These are phyloP conservation scores for Platanthera guangdongensis DNA, from an alignment of 106 monocot species.

Conservation along the genomic window DNA sequence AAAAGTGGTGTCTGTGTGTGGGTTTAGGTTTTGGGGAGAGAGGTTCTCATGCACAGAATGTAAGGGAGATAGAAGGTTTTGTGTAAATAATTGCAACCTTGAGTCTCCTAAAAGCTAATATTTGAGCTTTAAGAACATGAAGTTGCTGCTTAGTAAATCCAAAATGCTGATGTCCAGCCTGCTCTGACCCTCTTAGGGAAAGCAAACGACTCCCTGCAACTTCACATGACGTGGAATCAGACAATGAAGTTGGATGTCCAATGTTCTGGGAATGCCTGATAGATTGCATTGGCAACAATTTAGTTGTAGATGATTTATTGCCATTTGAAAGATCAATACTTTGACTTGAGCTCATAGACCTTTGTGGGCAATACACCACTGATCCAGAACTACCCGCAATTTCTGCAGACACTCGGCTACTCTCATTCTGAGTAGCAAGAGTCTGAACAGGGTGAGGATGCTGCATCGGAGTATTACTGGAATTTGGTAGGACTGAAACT, in stretches of 20 bases:
- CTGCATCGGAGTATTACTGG: constrained; percentile 35
- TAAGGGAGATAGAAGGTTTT: background rate
- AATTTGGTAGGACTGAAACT: constrained; percentile 9
- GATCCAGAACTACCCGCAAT: constrained; percentile 20
- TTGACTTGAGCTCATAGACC: constrained; percentile 32
- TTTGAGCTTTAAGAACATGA: constrained; percentile 96
- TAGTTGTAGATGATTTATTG: constrained; percentile 27
- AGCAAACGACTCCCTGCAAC: constrained; percentile 16
- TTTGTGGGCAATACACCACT: constrained; percentile 32
- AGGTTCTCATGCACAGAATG: background rate
- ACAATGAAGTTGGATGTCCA: constrained; percentile 19
- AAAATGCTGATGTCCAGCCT: constrained; percentile 24
- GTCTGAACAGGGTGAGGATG: constrained; percentile 26
- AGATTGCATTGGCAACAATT: constrained; percentile 37
- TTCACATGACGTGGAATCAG: constrained; percentile 24
- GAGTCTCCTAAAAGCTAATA: constrained; percentile 85
- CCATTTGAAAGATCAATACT: constrained; percentile 23
- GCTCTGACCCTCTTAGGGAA: constrained; percentile 23
- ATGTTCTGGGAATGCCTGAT: constrained; percentile 38
- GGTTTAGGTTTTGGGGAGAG: background rate
- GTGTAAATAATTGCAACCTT: constrained; percentile 49
- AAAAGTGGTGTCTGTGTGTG: background rate
- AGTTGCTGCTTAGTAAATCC: constrained; percentile 91
- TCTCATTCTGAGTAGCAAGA: constrained; percentile 42
- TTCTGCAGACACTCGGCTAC: constrained; percentile 14